phyloP scores from a whole-genome alignment of 1,284 basidiomycete species.

The Somion occarium region DNA sequence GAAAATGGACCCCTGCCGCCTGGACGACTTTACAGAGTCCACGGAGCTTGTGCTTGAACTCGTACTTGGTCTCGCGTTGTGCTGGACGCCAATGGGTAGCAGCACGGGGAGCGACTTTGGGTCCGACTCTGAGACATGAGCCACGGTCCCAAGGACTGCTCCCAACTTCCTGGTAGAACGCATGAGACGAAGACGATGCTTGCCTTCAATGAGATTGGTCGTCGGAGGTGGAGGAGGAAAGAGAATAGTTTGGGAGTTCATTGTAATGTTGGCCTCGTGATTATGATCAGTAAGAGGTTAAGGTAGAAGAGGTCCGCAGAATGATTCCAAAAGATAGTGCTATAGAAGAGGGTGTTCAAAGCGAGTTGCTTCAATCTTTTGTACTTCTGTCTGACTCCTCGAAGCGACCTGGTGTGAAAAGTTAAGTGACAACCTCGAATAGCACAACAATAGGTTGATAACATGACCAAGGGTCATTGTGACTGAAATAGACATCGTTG shows the following conservation, averaged over 20 bases:
- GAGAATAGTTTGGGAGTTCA: background rate
- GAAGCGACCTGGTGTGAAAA: background rate
- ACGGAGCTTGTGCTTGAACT: background rate
- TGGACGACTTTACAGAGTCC: background rate
- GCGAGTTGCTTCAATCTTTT: no score
- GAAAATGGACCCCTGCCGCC: background rate
- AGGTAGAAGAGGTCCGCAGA: no score
- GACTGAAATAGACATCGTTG: constrained; percentile 1
- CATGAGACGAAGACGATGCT: constrained; percentile 49
- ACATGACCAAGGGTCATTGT: background rate
- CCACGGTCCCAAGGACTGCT: constrained; percentile 52
- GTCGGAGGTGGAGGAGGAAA: constrained; percentile 32
- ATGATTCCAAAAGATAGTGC: no score
- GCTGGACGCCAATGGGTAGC: background rate
- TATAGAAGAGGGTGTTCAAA: no score
- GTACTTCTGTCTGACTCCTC: background rate
- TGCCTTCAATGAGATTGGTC: constrained; percentile 41
- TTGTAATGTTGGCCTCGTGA: no score
- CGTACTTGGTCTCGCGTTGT: background rate
- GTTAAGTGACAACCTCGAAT: background rate
- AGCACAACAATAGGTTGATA: background rate
- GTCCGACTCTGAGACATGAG: constrained; percentile 41
- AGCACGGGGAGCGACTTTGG: background rate
- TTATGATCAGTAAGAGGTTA: no score
- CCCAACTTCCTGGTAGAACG: constrained; percentile 57